These are phyloP conservation scores for Apophysomyces elegans DNA, from an alignment of 371 early-diverging fungal species.

Conservation along the genomic window DNA sequence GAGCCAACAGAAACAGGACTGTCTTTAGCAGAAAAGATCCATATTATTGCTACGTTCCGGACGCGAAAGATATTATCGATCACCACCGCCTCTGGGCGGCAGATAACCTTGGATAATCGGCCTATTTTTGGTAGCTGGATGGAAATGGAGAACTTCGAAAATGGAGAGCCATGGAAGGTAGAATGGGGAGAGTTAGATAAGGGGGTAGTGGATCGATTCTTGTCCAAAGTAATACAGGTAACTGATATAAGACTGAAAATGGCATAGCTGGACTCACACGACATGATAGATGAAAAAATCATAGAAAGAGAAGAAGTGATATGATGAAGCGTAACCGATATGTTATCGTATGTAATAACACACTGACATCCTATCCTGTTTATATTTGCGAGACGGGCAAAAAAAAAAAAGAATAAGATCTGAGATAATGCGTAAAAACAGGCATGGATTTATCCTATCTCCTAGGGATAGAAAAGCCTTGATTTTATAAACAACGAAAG, in stretches of 20 bases:
- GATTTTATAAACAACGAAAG: too few species aligned
- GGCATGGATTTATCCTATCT: too few species aligned
- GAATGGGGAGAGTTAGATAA: constrained; percentile 46
- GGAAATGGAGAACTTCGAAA: constrained; percentile 43
- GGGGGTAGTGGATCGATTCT: constrained; percentile 37
- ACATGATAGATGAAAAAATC: too few species aligned
- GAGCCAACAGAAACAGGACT: constrained; percentile 51
- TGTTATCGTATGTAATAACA: too few species aligned
- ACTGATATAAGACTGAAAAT: not conserved
- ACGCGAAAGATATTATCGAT: constrained; percentile 51
- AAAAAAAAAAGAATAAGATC: too few species aligned
- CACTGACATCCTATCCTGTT: too few species aligned
- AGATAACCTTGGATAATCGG: constrained; percentile 40
- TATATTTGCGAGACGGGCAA: too few species aligned
- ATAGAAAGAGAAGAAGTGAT: too few species aligned
- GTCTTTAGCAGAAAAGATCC: constrained; percentile 49
- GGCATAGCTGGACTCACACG: too few species aligned
- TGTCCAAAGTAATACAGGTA: constrained; percentile 46
- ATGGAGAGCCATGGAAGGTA: constrained; percentile 54
- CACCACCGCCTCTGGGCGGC: constrained; percentile 41
- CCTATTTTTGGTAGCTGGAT: constrained; percentile 51
- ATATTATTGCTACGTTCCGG: constrained; percentile 52
- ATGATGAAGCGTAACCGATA: too few species aligned
- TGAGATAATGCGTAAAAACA: too few species aligned
- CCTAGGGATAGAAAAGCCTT: too few species aligned